Evolutionary conservation across 2,329 filamentous ascomycete genomes (phyloP).

Genomic region (Penicillium glabrum): DNA sequence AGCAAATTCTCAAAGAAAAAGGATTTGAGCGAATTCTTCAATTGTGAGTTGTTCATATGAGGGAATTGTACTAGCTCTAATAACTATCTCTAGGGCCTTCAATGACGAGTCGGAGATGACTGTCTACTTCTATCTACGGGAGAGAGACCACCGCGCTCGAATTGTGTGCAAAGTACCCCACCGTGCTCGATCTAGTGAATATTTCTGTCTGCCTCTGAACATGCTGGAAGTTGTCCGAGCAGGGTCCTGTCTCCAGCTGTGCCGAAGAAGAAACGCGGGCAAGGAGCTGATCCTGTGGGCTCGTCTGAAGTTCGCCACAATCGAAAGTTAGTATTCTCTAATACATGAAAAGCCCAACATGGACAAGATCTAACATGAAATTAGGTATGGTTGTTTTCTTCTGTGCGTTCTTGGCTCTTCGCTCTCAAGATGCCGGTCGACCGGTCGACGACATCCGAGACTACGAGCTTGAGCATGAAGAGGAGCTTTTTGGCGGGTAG

Average conservation of each 20-base stretch:
- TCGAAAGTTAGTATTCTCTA: conserved; percentile 48
- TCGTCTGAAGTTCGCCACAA: conserved; percentile 53
- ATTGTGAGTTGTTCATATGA: conserved; percentile 29
- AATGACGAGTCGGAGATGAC: conserved; percentile 46
- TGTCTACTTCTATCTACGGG: conserved; percentile 53
- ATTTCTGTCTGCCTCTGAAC: conserved; percentile 54
- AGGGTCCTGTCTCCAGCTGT: conserved; percentile 42
- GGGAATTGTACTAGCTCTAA: neutral
- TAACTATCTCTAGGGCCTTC: conserved; percentile 41
- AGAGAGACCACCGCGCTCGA: conserved; percentile 52
- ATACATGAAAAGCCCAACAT: neutral
- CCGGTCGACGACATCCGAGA: conserved; percentile 46
- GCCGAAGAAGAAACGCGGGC: conserved; percentile 35
- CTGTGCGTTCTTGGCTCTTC: conserved; percentile 57
- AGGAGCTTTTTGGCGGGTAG: conserved; percentile 52
- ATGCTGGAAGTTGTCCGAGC: conserved; percentile 40
- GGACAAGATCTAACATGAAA: neutral
- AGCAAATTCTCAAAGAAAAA: conserved; percentile 30
- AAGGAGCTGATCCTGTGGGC: conserved; percentile 53
- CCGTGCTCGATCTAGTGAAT: conserved; percentile 39
- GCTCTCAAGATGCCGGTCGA: conserved; percentile 52
- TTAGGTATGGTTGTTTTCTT: conserved; percentile 60
- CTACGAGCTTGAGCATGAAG: conserved; percentile 50
- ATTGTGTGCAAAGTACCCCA: conserved; percentile 54
- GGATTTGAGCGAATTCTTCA: conserved; percentile 41